Evolutionary conservation across 2,329 filamentous ascomycete species (phyloP).

Genomic region (Colletotrichum lentis): DNA sequence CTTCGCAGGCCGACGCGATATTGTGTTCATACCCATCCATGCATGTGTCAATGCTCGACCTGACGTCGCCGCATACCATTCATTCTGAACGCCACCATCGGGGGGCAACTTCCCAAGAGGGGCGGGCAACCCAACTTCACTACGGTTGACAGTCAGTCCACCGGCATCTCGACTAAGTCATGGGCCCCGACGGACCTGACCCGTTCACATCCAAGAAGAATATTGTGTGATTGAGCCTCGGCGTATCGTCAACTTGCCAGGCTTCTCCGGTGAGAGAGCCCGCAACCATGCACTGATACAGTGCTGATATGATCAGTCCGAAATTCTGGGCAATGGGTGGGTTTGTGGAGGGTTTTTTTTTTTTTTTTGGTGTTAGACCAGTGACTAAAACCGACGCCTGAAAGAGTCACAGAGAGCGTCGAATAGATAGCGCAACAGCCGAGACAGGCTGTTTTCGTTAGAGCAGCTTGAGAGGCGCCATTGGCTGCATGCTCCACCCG

Average conservation of each 20-base stretch:
- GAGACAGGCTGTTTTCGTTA: conserved; percentile 18
- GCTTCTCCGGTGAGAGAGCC: conserved; percentile 15
- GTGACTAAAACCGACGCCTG: conserved; percentile 15
- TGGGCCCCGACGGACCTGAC: conserved; percentile 19
- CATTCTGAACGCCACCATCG: conserved; percentile 3
- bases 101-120: conserved; percentile 11
- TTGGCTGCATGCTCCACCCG: conserved; percentile 30
- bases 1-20: background rate
- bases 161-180: conserved; percentile 17
- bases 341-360: too few species aligned
- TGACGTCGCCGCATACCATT: conserved; percentile 3
- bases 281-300: conserved; percentile 21
- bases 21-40: background rate
- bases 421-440: conserved; percentile 14
- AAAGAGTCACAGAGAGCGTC: background rate
- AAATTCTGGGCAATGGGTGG: background rate
- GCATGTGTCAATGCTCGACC: background rate
- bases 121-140: background rate
- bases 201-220: conserved; percentile 23
- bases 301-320: conserved; percentile 23
- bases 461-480: conserved; percentile 17
- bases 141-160: background rate
- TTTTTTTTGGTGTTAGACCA: conserved; percentile 22
- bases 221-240: conserved; percentile 27
- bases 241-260: conserved; percentile 19